Evolutionary conservation across 352 stramenopile species (phyloP).

Genomic region (Phytophthora multivora): DNA sequence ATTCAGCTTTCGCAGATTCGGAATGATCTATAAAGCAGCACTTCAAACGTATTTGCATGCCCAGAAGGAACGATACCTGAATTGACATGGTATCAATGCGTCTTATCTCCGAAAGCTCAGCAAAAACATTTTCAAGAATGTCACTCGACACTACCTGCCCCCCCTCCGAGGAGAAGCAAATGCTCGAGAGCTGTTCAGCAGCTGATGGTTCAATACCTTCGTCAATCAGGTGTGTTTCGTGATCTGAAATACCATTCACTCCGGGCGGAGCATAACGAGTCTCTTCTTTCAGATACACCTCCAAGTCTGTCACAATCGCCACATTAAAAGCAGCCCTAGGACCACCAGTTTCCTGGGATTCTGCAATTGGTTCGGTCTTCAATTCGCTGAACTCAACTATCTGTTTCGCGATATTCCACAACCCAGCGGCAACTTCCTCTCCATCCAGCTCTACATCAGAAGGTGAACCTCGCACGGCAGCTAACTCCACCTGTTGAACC

Average conservation of each 20-base stretch:
- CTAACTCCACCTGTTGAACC: conserved; percentile 24
- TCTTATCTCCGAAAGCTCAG: conserved; percentile 27
- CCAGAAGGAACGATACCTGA: conserved; percentile 39
- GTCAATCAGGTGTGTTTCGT: conserved; percentile 2
- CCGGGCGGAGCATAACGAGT: not conserved
- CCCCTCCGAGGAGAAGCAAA: not conserved
- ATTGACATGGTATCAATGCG: conserved; percentile 22
- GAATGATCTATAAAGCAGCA: conserved; percentile 14
- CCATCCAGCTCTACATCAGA: not conserved
- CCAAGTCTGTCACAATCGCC: not conserved
- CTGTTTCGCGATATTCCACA: conserved; percentile 20
- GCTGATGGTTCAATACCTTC: conserved; percentile 12
- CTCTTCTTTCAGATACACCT: conserved; percentile 20
- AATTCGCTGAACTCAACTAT: conserved; percentile 12
- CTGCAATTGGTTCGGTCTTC: not conserved
- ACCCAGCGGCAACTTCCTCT: not conserved
- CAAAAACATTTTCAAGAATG: conserved; percentile 22
- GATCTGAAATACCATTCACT: not conserved
- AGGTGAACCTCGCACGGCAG: not conserved
- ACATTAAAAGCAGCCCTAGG: not conserved
- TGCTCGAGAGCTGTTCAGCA: conserved; percentile 18
- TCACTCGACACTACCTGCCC: conserved; percentile 4
- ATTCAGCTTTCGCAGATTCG: not conserved
- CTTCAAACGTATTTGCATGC: conserved; percentile 28
- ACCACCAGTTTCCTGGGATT: not conserved